A percentile compares a stretch with the other conserved stretches of the same genome.
Conservation (phyloP, 2,329 filamentous ascomycete genomes). For the Penicillium sp. region DNA sequence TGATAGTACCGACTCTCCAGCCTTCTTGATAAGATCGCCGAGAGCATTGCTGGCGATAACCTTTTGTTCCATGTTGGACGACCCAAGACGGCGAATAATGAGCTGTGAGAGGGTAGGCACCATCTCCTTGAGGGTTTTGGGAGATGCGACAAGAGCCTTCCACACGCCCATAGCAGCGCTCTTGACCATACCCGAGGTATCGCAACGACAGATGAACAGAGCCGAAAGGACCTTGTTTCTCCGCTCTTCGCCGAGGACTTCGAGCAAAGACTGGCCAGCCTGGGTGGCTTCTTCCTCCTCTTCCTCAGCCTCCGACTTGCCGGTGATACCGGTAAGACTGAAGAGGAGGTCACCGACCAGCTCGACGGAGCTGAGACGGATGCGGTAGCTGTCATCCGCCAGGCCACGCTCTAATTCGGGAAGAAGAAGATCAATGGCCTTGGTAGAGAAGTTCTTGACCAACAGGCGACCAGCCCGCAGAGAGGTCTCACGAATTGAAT, state of each 20-base stretch:
- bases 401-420: conserved; percentile 94
- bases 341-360: conserved; percentile 94
- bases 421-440: conserved; percentile 87
- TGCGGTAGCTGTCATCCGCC: conserved; percentile 96
- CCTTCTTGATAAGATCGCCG: conserved; percentile 94
- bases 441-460: conserved; percentile 97
- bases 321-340: conserved; percentile 92
- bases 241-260: conserved; percentile 92
- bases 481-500: conserved; percentile 95
- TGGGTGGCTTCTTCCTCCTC: conserved; percentile 74
- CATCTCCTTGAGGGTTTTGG: conserved; percentile 88
- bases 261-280: conserved; percentile 86
- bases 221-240: conserved; percentile 97
- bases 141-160: conserved; percentile 93
- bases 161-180: conserved; percentile 88
- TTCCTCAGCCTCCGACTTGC: conserved; percentile 73
- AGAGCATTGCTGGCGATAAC: conserved; percentile 96
- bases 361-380: conserved; percentile 96
- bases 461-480: conserved; percentile 87
- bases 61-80: conserved; percentile 97
- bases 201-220: conserved; percentile 94
- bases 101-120: conserved; percentile 92
- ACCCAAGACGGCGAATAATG: conserved; percentile 88
- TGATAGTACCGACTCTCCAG: conserved; percentile 86
- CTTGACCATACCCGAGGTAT: conserved; percentile 88